Evolutionary conservation across 1,139 yeast species (phyloP), one percentile per base, ranked within the genome.

Genomic region (Saccharomyces hybrid): DNA sequence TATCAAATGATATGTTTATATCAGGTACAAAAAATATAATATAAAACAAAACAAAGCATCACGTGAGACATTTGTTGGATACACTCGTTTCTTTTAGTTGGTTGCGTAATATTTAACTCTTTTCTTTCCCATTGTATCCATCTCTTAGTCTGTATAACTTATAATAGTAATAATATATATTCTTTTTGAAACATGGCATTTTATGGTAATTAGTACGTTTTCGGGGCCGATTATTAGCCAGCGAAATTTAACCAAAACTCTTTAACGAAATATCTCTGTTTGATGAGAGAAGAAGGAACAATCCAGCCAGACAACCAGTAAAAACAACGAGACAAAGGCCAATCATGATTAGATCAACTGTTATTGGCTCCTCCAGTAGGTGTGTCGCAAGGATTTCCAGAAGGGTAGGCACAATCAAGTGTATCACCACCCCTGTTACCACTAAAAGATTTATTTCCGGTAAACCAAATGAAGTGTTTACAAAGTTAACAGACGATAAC

Each of bases 401-500:
- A 14, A 27, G 48, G 2, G 48, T 26, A 14, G 23, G 48, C 5
- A 11, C 28, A n/a, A 16, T 38, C 11, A 38, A 20, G 8, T 38
- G 25, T 20, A 20, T 38, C 44, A 26, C 48, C 4, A 13, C n/a
- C 42, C 30, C 8, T 11, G 20, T 20, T 20, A 20, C n/a, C 6
- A 26, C 11, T 25, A 51, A 49, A 7, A 63, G 69, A 51, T 51
- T 31, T 9, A 58, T 65, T 13, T 59, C 64, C 14, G 56, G 49
- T 47, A 60, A 62, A 47, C 71, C 75, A 41, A 66, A 70, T 13
- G 63, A 65, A 52, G 67, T 66, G 4, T 71, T 67, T 60, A 84
- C 89, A 56, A 78, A 77, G 58, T 67, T 84, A 47, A 72, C 79
- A 41, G 87, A 86, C 63, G 78, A 81, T 55, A 72, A 77, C 51